These are phyloP conservation scores for Colletotrichum orchidophilum DNA, from an alignment of 2,329 filamentous ascomycete species.

Conservation along the genomic window DNA sequence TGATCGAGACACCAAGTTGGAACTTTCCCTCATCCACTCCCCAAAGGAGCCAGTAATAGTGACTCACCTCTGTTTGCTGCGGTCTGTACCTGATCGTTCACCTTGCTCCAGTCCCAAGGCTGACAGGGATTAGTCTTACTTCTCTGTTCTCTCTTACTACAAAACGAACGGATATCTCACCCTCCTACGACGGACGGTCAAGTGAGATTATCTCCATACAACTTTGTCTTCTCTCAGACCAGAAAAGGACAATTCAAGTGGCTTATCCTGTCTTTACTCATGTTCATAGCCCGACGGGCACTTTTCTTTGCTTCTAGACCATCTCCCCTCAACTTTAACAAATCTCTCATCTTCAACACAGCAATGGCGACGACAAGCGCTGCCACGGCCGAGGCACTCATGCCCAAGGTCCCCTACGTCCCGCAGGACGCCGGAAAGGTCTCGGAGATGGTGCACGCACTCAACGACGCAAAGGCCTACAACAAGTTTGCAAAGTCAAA, in stretches of 20 bases:
- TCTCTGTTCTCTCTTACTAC: background rate
- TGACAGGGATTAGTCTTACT: background rate
- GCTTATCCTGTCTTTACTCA: background rate
- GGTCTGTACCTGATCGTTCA: background rate
- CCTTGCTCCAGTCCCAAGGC: background rate
- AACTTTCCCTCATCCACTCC: background rate
- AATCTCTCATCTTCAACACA: constrained; percentile 1
- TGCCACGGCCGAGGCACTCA: constrained; percentile 36
- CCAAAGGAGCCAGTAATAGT: constrained; percentile 8
- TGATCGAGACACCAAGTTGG: background rate
- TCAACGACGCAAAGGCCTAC: constrained; percentile 64
- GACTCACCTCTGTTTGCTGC: constrained; percentile 23
- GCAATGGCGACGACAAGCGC: constrained; percentile 20
- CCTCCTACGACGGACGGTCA: background rate
- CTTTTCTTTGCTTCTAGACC: constrained; percentile 8
- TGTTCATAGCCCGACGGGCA: constrained; percentile 23
- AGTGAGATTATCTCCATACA: constrained; percentile 3
- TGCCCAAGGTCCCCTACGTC: constrained; percentile 66
- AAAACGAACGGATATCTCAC: background rate
- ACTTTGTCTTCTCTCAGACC: background rate
- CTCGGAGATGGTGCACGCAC: constrained; percentile 68
- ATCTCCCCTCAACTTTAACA: constrained; percentile 1
- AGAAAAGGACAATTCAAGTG: background rate
- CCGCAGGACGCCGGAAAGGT: constrained; percentile 77
- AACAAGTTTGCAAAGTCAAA: constrained; percentile 59